These are phyloP conservation scores for Bisporella sp. DNA, from an alignment of 2,329 filamentous ascomycete genomes.

Conservation along the genomic window DNA sequence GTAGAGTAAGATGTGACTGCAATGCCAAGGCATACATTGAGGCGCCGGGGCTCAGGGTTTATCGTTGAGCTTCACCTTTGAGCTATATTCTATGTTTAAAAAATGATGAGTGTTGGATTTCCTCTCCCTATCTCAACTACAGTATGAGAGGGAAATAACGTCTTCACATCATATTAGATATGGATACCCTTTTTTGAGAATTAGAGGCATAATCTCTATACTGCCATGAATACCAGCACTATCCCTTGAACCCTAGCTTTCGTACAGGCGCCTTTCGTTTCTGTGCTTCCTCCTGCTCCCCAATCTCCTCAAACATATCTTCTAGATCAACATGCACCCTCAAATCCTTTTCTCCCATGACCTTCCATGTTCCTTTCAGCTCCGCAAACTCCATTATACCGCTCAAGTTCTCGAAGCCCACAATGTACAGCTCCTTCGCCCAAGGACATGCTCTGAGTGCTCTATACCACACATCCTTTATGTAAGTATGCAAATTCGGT, in stretches of 20 bases:
- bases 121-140: too few relatives aligned
- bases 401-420: constrained; percentile 42
- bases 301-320: constrained; percentile 26
- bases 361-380: constrained; percentile 43
- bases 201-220: too few relatives aligned
- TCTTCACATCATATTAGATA: too few relatives aligned
- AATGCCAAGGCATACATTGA: too few relatives aligned
- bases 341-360: constrained; percentile 55
- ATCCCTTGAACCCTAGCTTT: neutral
- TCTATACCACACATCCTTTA: constrained; percentile 46
- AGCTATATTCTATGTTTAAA: too few relatives aligned
- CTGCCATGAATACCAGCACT: too few relatives aligned
- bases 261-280: neutral
- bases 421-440: constrained; percentile 52
- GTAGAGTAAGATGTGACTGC: too few relatives aligned
- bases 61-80: too few relatives aligned
- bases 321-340: constrained; percentile 50
- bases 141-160: too few relatives aligned
- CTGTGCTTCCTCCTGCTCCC: constrained; percentile 2
- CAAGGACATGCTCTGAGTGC: constrained; percentile 53
- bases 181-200: too few relatives aligned
- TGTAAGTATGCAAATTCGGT: constrained; percentile 28
- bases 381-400: constrained; percentile 32
- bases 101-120: too few relatives aligned
- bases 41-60: too few relatives aligned